These are phyloP conservation scores for Copromyces sp. DNA, from an alignment of 495 filamentous ascomycete genomes.

Conservation along the genomic window DNA sequence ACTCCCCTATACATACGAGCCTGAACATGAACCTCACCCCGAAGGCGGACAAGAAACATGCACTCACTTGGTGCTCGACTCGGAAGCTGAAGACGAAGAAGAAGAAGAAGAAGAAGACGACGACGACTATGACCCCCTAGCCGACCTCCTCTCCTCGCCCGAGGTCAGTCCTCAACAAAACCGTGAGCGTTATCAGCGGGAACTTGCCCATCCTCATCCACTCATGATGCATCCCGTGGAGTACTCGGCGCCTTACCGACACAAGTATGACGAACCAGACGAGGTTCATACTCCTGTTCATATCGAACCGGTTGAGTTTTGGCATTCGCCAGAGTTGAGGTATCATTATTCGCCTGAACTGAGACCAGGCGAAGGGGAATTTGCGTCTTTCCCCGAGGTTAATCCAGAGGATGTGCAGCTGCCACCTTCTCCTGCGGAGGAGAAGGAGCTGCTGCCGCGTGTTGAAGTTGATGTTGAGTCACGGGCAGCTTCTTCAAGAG, in stretches of 20 bases:
- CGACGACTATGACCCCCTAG: not conserved
- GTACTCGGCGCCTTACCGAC: not conserved
- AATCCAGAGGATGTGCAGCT: not conserved
- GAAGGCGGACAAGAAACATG: not conserved
- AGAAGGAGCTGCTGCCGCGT: not conserved
- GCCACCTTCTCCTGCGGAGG: not conserved
- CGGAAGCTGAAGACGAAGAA: not conserved
- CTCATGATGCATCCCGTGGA: not conserved
- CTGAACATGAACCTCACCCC: no score
- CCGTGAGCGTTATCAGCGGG: not conserved
- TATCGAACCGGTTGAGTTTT: not conserved
- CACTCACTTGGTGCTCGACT: not conserved
- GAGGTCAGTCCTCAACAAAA: not conserved
- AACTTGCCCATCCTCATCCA: not conserved
- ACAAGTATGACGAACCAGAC: not conserved
- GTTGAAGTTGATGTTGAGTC: not conserved
- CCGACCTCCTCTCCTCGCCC: not conserved
- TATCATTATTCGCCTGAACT: not conserved
- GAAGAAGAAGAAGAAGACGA: not conserved
- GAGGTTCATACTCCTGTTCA: not conserved
- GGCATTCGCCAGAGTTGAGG: not conserved
- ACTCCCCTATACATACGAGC: not conserved
- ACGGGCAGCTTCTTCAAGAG: not conserved
- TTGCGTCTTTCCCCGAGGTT: not conserved
- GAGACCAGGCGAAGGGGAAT: not conserved